phyloP scores from a whole-genome alignment of 768 basidiomycete genomes.

The Russula lepida region DNA sequence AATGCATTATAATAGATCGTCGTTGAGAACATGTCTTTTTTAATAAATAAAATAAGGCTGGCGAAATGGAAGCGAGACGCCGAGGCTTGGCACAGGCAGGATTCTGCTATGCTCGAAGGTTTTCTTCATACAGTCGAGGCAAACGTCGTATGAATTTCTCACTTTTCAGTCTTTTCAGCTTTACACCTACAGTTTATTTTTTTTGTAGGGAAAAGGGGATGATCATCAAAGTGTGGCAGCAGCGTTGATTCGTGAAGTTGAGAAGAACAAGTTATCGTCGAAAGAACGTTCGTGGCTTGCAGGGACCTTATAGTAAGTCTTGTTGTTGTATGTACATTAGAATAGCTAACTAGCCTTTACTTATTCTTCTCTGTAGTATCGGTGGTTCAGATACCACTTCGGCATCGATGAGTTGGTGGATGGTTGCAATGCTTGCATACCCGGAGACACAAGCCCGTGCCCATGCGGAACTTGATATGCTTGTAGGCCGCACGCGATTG shows the following conservation, averaged over 20 bases:
- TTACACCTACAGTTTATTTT: neutral
- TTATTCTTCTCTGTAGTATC: neutral
- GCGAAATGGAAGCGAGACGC: conserved; percentile 2
- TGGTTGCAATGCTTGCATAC: neutral
- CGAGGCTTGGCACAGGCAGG: neutral
- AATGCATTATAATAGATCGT: neutral
- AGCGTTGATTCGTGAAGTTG: neutral
- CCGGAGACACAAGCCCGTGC: conserved; percentile 4
- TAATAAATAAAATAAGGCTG: too few relatives aligned
- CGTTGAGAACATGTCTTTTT: too few relatives aligned
- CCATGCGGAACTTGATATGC: conserved; percentile 2
- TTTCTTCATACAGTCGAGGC: neutral
- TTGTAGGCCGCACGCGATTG: neutral
- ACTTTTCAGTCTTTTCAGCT: neutral
- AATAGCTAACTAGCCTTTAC: neutral
- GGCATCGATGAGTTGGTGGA: neutral
- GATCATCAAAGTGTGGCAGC: neutral
- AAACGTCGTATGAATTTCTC: neutral
- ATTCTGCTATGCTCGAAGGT: neutral
- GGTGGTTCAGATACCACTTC: neutral
- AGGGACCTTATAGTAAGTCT: neutral
- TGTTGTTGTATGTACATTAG: neutral
- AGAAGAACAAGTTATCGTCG: neutral
- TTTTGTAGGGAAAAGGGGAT: neutral
- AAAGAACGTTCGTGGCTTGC: neutral